Evolutionary conservation across 306 rosid genomes (phyloP).

Genomic region (Fragaria vesca): DNA sequence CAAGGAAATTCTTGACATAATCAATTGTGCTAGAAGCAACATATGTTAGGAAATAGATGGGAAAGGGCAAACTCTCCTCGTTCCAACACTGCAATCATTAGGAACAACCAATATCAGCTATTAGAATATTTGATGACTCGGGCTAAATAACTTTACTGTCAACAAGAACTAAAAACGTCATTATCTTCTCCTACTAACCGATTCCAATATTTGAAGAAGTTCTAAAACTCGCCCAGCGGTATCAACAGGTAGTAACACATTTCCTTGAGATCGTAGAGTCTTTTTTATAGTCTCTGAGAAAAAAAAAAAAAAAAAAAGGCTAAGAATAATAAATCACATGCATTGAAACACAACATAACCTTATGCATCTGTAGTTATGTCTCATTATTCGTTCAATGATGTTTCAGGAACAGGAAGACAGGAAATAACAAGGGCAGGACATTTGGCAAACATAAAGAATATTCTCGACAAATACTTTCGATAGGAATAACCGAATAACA

Average conservation of each 20-base stretch:
- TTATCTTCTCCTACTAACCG: constrained; percentile 48
- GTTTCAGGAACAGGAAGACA: constrained; percentile 3
- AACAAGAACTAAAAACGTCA: not conserved
- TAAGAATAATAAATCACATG: constrained; percentile 26
- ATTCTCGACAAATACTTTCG: not conserved
- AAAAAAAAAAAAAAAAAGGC: not conserved
- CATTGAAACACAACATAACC: not conserved
- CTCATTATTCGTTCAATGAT: constrained; percentile 1
- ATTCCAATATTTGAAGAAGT: constrained; percentile 79
- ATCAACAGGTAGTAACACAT: constrained; percentile 84
- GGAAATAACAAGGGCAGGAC: not conserved
- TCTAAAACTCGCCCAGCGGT: constrained; percentile 89
- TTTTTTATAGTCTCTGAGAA: constrained; percentile 70
- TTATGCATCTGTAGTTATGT: not conserved
- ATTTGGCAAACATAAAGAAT: not conserved
- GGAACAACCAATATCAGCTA: constrained; percentile 31
- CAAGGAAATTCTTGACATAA: constrained; percentile 87
- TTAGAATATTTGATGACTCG: not conserved
- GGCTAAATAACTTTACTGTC: not conserved
- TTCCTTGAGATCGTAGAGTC: constrained; percentile 85
- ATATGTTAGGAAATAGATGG: constrained; percentile 76
- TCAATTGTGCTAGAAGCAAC: constrained; percentile 91
- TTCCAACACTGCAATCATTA: constrained; percentile 80
- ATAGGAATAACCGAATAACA: not conserved
- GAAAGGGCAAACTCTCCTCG: constrained; percentile 74